These are phyloP conservation scores for Sporodiniella umbellata DNA, from an alignment of 371 early-diverging fungal genomes.

Conservation along the genomic window DNA sequence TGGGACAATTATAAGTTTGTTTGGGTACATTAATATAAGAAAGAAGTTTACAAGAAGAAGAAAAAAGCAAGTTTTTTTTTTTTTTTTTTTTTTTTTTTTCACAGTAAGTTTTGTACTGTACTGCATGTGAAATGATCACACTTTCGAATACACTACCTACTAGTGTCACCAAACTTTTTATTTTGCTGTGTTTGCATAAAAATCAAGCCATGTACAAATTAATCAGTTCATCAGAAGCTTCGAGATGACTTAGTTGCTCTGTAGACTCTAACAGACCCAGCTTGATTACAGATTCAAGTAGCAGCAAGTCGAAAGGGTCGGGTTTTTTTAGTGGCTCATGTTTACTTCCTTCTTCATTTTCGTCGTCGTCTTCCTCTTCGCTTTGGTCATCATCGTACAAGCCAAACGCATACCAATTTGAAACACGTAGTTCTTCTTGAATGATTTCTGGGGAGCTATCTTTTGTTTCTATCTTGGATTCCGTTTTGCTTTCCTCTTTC, in stretches of 20 bases:
- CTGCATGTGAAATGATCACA: slow-evolving; percentile 24
- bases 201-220: slow-evolving; percentile 46
- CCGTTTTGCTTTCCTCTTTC: neutral
- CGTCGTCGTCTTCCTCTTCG: slow-evolving; percentile 23
- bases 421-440: slow-evolving; percentile 28
- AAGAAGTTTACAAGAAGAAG: neutral
- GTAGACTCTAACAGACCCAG: slow-evolving; percentile 60
- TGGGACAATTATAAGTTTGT: slow-evolving; percentile 26
- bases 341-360: slow-evolving; percentile 4
- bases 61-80: no score
- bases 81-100: neutral
- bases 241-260: slow-evolving; percentile 61
- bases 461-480: slow-evolving; percentile 17
- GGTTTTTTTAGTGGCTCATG: no score
- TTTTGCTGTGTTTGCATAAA: slow-evolving; percentile 1
- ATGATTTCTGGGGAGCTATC: slow-evolving; percentile 26
- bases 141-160: neutral
- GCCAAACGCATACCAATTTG: slow-evolving; percentile 43
- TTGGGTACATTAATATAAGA: slow-evolving; percentile 13
- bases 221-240: slow-evolving; percentile 70
- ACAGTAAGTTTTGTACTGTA: neutral
- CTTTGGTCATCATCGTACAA: slow-evolving; percentile 10
- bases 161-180: slow-evolving; percentile 8
- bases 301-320: slow-evolving; percentile 39
- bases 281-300: slow-evolving; percentile 66